Base-by-base conservation (phyloP, 108 stramenopile species). In the Heterococcus sp. region DNA sequence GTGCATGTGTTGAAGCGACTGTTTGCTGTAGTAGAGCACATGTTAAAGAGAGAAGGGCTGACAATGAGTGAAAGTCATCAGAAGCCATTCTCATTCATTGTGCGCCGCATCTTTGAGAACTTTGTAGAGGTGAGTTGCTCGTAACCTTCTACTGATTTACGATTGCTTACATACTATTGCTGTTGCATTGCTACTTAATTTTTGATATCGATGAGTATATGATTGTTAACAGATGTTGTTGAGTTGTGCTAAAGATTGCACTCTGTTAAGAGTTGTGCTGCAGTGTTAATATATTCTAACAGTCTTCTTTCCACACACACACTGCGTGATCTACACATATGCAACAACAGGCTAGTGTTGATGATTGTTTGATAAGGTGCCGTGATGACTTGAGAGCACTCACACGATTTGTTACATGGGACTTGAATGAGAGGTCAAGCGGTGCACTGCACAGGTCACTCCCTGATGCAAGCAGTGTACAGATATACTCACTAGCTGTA, bases 381-480 rank as follows among this genome's bases (percentile, higher is more conserved):
- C 87, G 86, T 35, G 93, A 95, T 79, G 95, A 95, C 84, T 76
- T 95, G 40, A 91, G 87, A 46, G 91, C 93, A 31, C 87, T 94
- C 69, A 95, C 95, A 27, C 85, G 91, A 78, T 95, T 92, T 71
- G 93, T 95, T 28, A 95, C 95, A n/a, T 95, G 93, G 93, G 93
- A 95, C 85, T 87, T 95, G 40, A 89, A 93, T 87, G 93, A 94
- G 69, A 76, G 93, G 37, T 89, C 91, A 68, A 85, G 90, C 39
- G 92, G 93, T 63, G 92, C 92, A 36, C 91, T 94, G 58, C 88
- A 84, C 29, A 85, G 92, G 38, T 90, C 93, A 2, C 90, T 93
- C 3, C 93, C 92, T 35, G 91, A 93, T 76, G 88, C 30, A 38
- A 68, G 75, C 38, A 71, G 84, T 82, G 85, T 85, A 29, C 76